Evolutionary conservation across 345 rosid species (phyloP).

Genomic region (Aethionema arabicum): DNA sequence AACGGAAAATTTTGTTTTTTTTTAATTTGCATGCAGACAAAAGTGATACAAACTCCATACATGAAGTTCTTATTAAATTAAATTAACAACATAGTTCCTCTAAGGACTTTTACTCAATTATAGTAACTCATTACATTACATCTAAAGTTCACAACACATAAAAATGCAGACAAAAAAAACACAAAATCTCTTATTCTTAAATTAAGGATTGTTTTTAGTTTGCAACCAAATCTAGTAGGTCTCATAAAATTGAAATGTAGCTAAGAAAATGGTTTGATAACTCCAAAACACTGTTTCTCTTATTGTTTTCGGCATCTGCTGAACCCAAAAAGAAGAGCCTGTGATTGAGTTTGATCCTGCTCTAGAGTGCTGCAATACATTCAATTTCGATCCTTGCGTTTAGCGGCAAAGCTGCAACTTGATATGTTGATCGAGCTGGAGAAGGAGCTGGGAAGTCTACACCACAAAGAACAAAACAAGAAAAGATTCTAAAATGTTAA

Average conservation of each 20-base stretch:
- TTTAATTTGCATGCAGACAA: no score
- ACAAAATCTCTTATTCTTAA: constrained; percentile 19
- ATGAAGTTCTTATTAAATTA: background rate
- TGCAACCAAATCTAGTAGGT: constrained; percentile 29
- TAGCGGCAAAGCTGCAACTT: constrained; percentile 91
- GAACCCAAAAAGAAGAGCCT: background rate
- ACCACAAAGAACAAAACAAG: constrained; percentile 10
- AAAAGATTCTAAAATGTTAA: background rate
- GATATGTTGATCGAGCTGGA: constrained; percentile 90
- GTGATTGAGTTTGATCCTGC: constrained; percentile 2
- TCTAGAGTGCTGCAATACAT: constrained; percentile 75
- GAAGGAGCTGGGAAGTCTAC: constrained; percentile 83
- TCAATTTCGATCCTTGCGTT: constrained; percentile 90
- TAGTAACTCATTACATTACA: background rate
- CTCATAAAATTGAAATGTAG: background rate
- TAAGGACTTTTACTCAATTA: background rate
- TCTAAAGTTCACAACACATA: background rate
- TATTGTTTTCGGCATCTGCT: constrained; percentile 23
- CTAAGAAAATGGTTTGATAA: constrained; percentile 14
- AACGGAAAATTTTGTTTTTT: no score
- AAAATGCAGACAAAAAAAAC: background rate
- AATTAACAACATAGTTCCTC: background rate
- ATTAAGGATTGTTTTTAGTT: background rate
- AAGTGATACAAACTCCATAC: background rate
- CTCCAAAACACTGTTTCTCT: constrained; percentile 18